These are phyloP conservation scores for Dicorynia guianensis DNA, from an alignment of 306 rosid species.

Conservation along the genomic window DNA sequence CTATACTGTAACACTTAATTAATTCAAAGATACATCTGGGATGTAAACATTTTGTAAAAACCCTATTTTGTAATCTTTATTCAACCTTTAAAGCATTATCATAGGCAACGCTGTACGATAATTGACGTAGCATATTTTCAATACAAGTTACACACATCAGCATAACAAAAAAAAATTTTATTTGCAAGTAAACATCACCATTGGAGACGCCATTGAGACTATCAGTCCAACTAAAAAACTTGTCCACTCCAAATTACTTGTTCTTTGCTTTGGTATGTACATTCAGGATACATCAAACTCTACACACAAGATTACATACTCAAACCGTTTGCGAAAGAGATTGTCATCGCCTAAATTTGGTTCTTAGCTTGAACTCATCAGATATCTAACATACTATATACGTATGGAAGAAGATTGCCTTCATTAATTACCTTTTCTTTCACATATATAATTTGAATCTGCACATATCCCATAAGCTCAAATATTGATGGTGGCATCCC, in stretches of 20 bases:
- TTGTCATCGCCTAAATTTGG: slow-evolving; percentile 27
- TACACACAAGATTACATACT: slow-evolving; percentile 27
- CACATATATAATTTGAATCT: slow-evolving; percentile 36
- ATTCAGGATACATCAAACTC: slow-evolving; percentile 27
- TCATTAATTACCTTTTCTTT: slow-evolving; percentile 31
- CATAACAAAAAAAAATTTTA: no score
- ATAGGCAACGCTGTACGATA: no score
- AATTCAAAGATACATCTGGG: no score
- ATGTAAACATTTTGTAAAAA: no score
- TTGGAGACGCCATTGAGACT: no score
- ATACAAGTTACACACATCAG: no score
- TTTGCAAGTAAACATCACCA: no score
- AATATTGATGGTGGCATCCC: slow-evolving; percentile 99
- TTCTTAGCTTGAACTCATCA: slow-evolving; percentile 27
- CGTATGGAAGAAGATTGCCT: slow-evolving; percentile 2
- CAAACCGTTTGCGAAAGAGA: slow-evolving; percentile 20
- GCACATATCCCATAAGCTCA: slow-evolving; percentile 40
- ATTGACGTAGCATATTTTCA: no score
- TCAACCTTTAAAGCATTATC: no score
- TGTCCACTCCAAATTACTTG: slow-evolving; percentile 32
- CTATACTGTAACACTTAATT: no score
- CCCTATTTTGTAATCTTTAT: no score
- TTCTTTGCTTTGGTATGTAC: slow-evolving; percentile 40
- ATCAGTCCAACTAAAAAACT: slow-evolving; percentile 24
- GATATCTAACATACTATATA: slow-evolving; percentile 38